A percentile compares a stretch with the other conserved stretches of the same genome.
Conservation (phyloP, 1,284 basidiomycete species). For the Cerrena zonata region DNA sequence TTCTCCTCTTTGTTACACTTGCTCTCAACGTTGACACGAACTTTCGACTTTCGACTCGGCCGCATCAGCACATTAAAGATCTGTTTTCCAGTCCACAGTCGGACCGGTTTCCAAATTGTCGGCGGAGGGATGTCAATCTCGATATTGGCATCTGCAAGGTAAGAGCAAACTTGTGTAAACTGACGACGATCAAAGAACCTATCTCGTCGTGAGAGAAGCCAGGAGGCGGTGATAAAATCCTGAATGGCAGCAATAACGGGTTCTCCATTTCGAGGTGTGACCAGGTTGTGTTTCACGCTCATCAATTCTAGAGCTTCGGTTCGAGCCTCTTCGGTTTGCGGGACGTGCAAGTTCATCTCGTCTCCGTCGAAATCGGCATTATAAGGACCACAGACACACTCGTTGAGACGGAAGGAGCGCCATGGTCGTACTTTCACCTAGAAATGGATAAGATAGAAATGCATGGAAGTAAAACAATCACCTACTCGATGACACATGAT, state of each 20-base stretch:
- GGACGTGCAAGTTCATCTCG: constrained; percentile 99
- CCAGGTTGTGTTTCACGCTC: constrained; percentile 96
- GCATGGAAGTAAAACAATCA: constrained; percentile 5
- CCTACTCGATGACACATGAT: constrained; percentile 96
- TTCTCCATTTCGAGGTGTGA: constrained; percentile 94
- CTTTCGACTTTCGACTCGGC: constrained; percentile 80
- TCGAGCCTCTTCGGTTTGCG: constrained; percentile 97
- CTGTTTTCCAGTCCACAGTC: constrained; percentile 98
- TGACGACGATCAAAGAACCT: constrained; percentile 91
- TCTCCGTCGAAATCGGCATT: constrained; percentile 99
- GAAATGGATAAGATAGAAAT: not conserved
- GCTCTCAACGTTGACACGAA: constrained; percentile 92
- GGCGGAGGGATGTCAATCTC: constrained; percentile 96
- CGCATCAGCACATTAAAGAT: constrained; percentile 95
- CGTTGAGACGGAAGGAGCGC: constrained; percentile 96
- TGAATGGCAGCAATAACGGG: constrained; percentile 98
- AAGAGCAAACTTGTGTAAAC: constrained; percentile 95
- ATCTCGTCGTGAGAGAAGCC: constrained; percentile 88
- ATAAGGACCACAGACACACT: constrained; percentile 99
- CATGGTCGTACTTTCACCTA: constrained; percentile 90
- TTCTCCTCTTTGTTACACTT: constrained; percentile 94
- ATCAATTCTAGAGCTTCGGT: constrained; percentile 97
- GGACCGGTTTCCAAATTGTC: constrained; percentile 86
- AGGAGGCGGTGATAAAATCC: constrained; percentile 98
- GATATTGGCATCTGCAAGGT: constrained; percentile 85